phyloP scores from a whole-genome alignment of 345 rosid genomes.

The Camelina sativa region DNA sequence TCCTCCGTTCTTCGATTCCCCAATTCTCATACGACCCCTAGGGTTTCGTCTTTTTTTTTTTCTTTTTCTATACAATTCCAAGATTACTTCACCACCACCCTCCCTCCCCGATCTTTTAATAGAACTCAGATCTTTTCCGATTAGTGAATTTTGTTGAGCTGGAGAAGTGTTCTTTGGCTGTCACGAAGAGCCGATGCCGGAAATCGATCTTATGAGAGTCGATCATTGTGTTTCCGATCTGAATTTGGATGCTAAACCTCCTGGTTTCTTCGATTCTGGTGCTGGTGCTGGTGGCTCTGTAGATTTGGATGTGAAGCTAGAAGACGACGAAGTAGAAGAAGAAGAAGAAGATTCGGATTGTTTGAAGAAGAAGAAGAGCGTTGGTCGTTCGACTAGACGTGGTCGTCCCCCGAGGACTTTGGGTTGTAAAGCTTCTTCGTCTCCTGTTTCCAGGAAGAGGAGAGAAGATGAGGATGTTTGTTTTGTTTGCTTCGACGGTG shows the following conservation, averaged over 20 bases:
- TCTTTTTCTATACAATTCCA: background rate
- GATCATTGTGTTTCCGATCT: constrained; percentile 54
- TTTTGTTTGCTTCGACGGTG: constrained; percentile 98
- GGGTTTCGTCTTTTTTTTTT: constrained; percentile 19
- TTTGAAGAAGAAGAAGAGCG: constrained; percentile 43
- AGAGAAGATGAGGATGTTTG: constrained; percentile 96
- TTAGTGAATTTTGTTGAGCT: background rate
- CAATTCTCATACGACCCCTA: constrained; percentile 13
- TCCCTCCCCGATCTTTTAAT: too few species aligned
- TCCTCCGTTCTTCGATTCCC: constrained; percentile 33
- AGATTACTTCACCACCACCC: background rate
- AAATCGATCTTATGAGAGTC: constrained; percentile 52
- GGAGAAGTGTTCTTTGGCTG: background rate
- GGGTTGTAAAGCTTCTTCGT: constrained; percentile 26
- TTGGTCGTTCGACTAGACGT: constrained; percentile 47
- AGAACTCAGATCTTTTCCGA: constrained; percentile 12
- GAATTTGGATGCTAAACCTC: constrained; percentile 44
- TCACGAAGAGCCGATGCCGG: constrained; percentile 40
- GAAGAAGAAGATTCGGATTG: constrained; percentile 19
- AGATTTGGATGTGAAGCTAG: constrained; percentile 18
- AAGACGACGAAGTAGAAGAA: constrained; percentile 28
- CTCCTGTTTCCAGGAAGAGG: constrained; percentile 45
- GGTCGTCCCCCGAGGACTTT: constrained; percentile 73
- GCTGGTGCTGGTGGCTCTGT: constrained; percentile 34
- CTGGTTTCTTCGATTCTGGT: constrained; percentile 28